These are phyloP conservation scores for Lathyrus sativus DNA, from an alignment of 306 rosid species.

Conservation along the genomic window DNA sequence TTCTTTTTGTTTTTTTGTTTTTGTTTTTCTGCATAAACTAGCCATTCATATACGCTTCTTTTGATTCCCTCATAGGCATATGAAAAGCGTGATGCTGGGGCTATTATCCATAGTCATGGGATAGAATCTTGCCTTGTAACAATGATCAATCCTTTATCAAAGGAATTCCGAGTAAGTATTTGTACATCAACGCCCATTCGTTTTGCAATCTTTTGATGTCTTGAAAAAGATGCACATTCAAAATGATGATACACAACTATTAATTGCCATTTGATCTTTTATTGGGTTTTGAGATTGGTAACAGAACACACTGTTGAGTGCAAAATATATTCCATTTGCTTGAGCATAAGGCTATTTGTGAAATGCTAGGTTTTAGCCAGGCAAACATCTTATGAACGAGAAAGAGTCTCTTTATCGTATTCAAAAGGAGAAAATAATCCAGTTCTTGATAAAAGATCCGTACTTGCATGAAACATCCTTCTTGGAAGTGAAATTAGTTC, in stretches of 20 bases:
- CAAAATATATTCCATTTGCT: conserved; percentile 15
- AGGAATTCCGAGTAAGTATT: conserved; percentile 87
- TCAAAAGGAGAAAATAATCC: conserved; percentile 9
- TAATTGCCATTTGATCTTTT: conserved; percentile 28
- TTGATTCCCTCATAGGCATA: conserved; percentile 63
- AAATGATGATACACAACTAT: conserved; percentile 12
- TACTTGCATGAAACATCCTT: conserved; percentile 29
- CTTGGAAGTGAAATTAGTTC: conserved; percentile 31
- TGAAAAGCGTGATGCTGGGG: conserved; percentile 80
- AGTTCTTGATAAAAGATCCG: conserved; percentile 1
- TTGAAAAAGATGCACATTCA: conserved; percentile 33
- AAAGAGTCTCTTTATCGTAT: conserved; percentile 14
- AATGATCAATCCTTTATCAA: conserved; percentile 80
- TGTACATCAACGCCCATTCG: background rate
- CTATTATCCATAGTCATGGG: conserved; percentile 92
- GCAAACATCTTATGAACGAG: background rate
- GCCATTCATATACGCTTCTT: conserved; percentile 29
- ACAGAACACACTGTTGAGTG: conserved; percentile 23
- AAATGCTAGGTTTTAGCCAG: conserved; percentile 10
- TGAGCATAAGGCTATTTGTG: background rate
- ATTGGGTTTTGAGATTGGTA: conserved; percentile 25
- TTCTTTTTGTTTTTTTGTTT: conserved; percentile 21
- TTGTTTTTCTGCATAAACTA: conserved; percentile 20
- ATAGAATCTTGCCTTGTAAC: conserved; percentile 89
- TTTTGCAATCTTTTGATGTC: conserved; percentile 1